A percentile compares a stretch with the other conserved stretches of the same genome.
Conservation (phyloP, 805 yeast genomes). For the Candida vartiovaarae region DNA sequence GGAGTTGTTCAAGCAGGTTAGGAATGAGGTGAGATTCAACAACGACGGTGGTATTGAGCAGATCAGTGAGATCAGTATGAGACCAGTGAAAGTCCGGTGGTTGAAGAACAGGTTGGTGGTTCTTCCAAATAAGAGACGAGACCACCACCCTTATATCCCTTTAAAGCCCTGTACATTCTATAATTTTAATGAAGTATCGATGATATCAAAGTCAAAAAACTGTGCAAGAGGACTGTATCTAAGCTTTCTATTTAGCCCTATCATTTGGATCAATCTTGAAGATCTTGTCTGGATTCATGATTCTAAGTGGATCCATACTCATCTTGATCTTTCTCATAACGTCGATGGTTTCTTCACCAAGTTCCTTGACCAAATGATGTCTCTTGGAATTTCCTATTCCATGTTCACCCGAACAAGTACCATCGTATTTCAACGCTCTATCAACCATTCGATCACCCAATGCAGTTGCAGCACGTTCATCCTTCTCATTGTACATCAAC, state of each 20-base stretch:
- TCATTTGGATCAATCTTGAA: conserved; percentile 58
- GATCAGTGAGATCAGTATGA: background rate
- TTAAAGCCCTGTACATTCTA: background rate
- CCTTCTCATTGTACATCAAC: conserved; percentile 50
- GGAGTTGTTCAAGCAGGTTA: conserved; percentile 40
- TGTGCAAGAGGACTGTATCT: background rate
- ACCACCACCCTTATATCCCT: background rate
- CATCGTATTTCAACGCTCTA: conserved; percentile 60
- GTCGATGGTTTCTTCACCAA: conserved; percentile 60
- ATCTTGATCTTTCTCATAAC: conserved; percentile 68
- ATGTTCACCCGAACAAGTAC: conserved; percentile 84
- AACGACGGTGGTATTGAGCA: conserved; percentile 26
- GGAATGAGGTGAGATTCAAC: conserved; percentile 29
- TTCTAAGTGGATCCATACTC: conserved; percentile 65
- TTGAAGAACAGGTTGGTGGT: background rate
- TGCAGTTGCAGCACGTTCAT: conserved; percentile 38
- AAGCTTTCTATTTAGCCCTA: conserved; percentile 10
- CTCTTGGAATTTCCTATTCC: conserved; percentile 78
- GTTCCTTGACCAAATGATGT: conserved; percentile 48
- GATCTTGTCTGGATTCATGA: conserved; percentile 74
- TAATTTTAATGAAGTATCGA: no score
- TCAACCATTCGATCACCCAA: conserved; percentile 57
- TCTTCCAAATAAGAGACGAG: no score
- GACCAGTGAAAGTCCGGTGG: background rate
- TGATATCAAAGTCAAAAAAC: background rate